These are phyloP conservation scores for Batkoa obscura DNA, from an alignment of 371 early-diverging fungal species.

Conservation along the genomic window DNA sequence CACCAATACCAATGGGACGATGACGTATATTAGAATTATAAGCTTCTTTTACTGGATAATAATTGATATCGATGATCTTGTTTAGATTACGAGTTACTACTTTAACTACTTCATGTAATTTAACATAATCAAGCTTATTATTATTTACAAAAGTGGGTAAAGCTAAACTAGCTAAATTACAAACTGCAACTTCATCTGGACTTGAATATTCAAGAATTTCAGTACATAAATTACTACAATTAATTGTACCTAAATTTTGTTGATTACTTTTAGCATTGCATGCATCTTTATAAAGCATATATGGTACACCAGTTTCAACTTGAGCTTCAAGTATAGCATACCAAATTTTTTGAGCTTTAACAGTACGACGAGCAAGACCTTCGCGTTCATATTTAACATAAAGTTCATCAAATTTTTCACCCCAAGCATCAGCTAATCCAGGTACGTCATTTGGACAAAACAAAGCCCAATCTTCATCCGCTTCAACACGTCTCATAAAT, in stretches of 20 bases:
- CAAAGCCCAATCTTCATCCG: slow-evolving; percentile 89
- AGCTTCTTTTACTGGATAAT: slow-evolving; percentile 91
- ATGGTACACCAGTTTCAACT: slow-evolving; percentile 98
- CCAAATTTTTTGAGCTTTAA: slow-evolving; percentile 98
- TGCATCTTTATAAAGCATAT: slow-evolving; percentile 97
- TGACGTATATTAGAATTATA: slow-evolving; percentile 79
- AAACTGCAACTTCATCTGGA: slow-evolving; percentile 97
- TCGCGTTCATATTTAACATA: slow-evolving; percentile 77
- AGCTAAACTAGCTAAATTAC: slow-evolving; percentile 96
- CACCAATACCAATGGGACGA: slow-evolving; percentile 97
- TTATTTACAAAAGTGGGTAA: slow-evolving; percentile 78
- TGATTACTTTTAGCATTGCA: slow-evolving; percentile 48
- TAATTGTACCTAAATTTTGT: slow-evolving; percentile 94
- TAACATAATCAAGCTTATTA: slow-evolving; percentile 42
- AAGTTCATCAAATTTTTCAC: slow-evolving; percentile 80
- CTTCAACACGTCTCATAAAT: slow-evolving; percentile 97
- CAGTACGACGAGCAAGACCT: slow-evolving; percentile 63
- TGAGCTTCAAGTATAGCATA: slow-evolving; percentile 94
- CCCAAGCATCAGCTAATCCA: slow-evolving; percentile 87
- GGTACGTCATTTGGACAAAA: slow-evolving; percentile 96
- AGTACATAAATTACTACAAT: slow-evolving; percentile 61
- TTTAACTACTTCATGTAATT: slow-evolving; percentile 61
- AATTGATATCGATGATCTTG: slow-evolving; percentile 94
- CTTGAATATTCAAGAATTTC: slow-evolving; percentile 95
- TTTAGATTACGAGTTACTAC: slow-evolving; percentile 83